Base-by-base conservation (phyloP, 225 moss, liverwort and hornwort species). In the Rhytidiadelphus loreus region DNA sequence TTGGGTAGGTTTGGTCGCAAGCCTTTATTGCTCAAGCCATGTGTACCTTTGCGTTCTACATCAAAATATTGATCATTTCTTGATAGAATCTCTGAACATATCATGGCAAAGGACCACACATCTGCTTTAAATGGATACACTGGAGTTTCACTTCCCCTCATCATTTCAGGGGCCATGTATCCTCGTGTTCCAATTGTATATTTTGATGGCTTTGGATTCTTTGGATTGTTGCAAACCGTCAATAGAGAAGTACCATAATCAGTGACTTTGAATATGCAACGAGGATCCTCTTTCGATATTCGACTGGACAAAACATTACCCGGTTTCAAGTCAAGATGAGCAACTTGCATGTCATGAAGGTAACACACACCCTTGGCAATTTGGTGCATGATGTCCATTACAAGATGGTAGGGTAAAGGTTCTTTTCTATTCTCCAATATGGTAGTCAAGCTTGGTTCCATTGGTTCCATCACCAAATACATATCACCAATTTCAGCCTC, bases 1-100 rank as follows among this genome's bases (percentile, higher is more conserved):
- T 41, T 80, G 3, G 80, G 80, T 7, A 80, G 41, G 39, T 29
- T 4, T 1, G 29, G 41, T 39, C 18, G 37, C 15, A 72, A 72
- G 5, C 4, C 3, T 43, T 43, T 43, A 9, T 3, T 43, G 0
- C 16, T 15, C 0, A 2, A 16, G 6, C 16, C 16, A 16, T 16
- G 6, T 43, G 0, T 26, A 16, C 28, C 1, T 72, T 26, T 44
- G 6, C 5, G 5, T 16, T 44, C 17, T 4, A 72, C 2, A 28
- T 2, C 22, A 44, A 22, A 39, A 3, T 24, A 39, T 24, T 13
- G 24, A 69, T 24, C 7, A 0, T 24, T 69, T 69, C 7, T 39
- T 23, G 69, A 69, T 8, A 69, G 4, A 69, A 69, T 39, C 39
- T 69, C 0, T 39, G 39, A 21, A 21, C 66, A 66, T n/a, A 69